Base-by-base conservation (phyloP, 176 grass and related monocot species). In the Phragmites australis region DNA sequence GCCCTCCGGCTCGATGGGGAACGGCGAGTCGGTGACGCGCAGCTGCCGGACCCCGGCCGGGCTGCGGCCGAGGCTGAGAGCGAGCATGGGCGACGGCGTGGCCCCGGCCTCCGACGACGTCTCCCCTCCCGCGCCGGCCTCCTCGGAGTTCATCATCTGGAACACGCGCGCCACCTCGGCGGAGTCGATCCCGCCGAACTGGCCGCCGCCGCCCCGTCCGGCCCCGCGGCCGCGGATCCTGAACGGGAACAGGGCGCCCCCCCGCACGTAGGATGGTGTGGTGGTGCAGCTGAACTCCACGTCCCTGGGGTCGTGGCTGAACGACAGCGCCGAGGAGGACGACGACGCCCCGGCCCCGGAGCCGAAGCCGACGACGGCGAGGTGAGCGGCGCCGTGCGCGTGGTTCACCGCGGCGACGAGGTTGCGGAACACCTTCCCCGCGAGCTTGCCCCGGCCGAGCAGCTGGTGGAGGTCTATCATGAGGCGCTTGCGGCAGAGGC, bases 281-380 rank as follows among this genome's bases (percentile, higher is more conserved):
- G 83, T 91, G 81, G 75, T 83, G 88, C 95, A 97, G 83, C 95
- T 97, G 90, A 97, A 97, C 84, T 97, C 90, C 0, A 97, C 92
- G 75, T 94, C 92, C 22, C 42, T 42, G 0, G 92, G 80, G 75
- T 86, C 67, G 76, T 78, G 31, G 61, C 74, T 63, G 10, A 89
- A 78, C 8, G 85, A 39, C 8, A 80, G 76, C 17, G 75, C 54
- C 58, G 79, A 75, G 8, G 55, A 61, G 1, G 18, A n/a, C 0
- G 72, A 75, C 8, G 53, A 27, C 6, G 23, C 23, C 0, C 1
- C 30, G 25, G 2, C 14, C 5, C 15, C 23, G 5, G 21, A n/a
- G 3, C 18, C 16, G 8, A n/a, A n/a, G 42, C 14, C 34, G 34
- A 22, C 11, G 22, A 15, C 15, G 0, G 61, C 32, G 2, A 26